Conservation (phyloP, 768 basidiomycete genomes). For the Coprinellus micaceus region DNA sequence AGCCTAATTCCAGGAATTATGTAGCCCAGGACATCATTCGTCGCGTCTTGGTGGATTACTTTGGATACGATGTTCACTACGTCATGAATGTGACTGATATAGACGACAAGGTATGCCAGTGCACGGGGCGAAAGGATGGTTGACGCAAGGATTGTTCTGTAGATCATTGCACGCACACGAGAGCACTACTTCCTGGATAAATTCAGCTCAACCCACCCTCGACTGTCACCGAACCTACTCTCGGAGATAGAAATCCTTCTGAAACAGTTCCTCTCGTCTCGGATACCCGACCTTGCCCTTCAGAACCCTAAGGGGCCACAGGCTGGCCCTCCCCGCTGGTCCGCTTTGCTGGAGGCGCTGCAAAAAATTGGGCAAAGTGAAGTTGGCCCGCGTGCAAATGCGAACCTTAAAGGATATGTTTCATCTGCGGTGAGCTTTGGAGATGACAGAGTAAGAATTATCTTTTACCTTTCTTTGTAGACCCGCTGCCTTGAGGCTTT, state of each 20-base stretch:
- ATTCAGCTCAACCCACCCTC: conserved; percentile 51
- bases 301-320: too few relatives aligned
- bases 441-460: conserved; percentile 1
- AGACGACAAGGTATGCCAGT: conserved; percentile 82
- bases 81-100: conserved; percentile 99
- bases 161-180: conserved; percentile 94
- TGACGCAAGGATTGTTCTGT: conserved; percentile 1
- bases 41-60: conserved; percentile 90
- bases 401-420: conserved; percentile 92
- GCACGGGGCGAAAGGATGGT: conserved; percentile 9
- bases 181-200: conserved; percentile 69
- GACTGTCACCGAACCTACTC: conserved; percentile 58
- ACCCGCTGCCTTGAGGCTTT: conserved; percentile 51
- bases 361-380: not conserved
- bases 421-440: conserved; percentile 59
- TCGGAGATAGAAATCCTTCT: conserved; percentile 59
- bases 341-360: not conserved
- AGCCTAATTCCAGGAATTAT: conserved; percentile 68
- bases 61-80: conserved; percentile 96
- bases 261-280: conserved; percentile 56
- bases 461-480: conserved; percentile 30
- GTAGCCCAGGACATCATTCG: conserved; percentile 91
- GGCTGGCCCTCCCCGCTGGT: not conserved
- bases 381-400: conserved; percentile 42
- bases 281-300: conserved; percentile 63